phyloP scores from a whole-genome alignment of 345 rosid genomes.

The Ricinus communis region DNA sequence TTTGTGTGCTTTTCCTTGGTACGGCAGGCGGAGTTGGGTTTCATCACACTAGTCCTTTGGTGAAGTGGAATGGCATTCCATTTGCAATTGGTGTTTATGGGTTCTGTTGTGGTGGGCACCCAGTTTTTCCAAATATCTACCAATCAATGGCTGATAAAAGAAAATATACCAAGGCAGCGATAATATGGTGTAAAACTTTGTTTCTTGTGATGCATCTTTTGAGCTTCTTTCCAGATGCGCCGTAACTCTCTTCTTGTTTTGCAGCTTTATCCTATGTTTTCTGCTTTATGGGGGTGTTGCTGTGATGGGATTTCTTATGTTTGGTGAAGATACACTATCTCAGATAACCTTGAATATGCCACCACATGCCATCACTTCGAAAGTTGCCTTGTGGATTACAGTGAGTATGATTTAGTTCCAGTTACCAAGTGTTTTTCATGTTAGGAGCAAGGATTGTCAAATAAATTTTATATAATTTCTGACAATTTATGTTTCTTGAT shows the following conservation, averaged over 20 bases:
- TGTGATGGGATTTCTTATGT: slow-evolving; percentile 78
- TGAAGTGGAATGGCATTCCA: slow-evolving; percentile 83
- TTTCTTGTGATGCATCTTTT: not conserved
- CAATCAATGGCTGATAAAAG: slow-evolving; percentile 96
- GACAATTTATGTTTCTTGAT: slow-evolving; percentile 1
- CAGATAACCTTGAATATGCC: slow-evolving; percentile 94
- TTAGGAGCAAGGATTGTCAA: too few species aligned
- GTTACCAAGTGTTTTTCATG: not conserved
- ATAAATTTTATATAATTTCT: slow-evolving; percentile 16
- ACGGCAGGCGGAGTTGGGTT: slow-evolving; percentile 65
- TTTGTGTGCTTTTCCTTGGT: slow-evolving; percentile 60
- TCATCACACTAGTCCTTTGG: slow-evolving; percentile 60
- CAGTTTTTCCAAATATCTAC: slow-evolving; percentile 91
- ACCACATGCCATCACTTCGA: slow-evolving; percentile 45
- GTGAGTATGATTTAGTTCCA: slow-evolving; percentile 39
- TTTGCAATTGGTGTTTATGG: slow-evolving; percentile 83
- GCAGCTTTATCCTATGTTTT: slow-evolving; percentile 70
- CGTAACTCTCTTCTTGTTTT: slow-evolving; percentile 19
- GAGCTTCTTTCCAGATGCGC: not conserved
- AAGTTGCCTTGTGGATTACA: slow-evolving; percentile 83
- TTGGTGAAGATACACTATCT: slow-evolving; percentile 80
- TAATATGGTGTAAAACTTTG: slow-evolving; percentile 44
- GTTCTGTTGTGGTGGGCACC: slow-evolving; percentile 79
- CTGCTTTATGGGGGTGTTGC: slow-evolving; percentile 74
- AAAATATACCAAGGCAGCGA: slow-evolving; percentile 63